Conservation (phyloP, 176 grass and related monocot species). For the Dendrocalamus sinicus region DNA sequence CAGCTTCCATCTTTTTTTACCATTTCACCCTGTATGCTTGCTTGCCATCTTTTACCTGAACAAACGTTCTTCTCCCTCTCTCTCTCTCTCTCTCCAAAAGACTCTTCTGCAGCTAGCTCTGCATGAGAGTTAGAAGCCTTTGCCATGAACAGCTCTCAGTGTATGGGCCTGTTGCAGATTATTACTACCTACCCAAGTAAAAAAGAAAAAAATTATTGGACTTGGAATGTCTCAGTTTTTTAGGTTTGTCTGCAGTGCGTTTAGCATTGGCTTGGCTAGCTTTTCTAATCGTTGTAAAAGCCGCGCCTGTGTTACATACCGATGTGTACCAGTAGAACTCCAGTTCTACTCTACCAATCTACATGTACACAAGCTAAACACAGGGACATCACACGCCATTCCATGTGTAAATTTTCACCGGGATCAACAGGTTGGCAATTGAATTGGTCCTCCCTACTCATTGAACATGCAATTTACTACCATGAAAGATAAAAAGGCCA, state of each 20-base stretch:
- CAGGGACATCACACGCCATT: not conserved
- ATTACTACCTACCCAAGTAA: not conserved
- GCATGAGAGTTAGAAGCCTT: slow-evolving; percentile 11
- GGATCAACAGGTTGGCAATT: slow-evolving; percentile 15
- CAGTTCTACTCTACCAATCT: not conserved
- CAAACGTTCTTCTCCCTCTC: not conserved
- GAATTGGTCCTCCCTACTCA: not conserved
- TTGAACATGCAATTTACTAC: slow-evolving; percentile 11
- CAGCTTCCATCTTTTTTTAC: not conserved
- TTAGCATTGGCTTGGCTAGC: not conserved
- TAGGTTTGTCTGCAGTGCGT: not conserved
- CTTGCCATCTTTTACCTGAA: slow-evolving; percentile 12
- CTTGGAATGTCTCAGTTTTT: not conserved
- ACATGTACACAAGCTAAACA: not conserved
- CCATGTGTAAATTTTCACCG: not conserved
- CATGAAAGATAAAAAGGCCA: not conserved
- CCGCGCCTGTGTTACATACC: not conserved
- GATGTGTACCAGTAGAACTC: not conserved
- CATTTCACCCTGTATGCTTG: slow-evolving; percentile 11
- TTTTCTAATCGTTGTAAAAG: slow-evolving; percentile 37
- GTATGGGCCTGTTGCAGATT: slow-evolving; percentile 11
- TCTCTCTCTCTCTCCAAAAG: not conserved
- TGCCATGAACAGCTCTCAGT: not conserved
- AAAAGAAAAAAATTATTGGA: not conserved
- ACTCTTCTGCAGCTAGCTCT: slow-evolving; percentile 22